Evolutionary conservation across 2,329 filamentous ascomycete species (phyloP).

Genomic region (Clathrospora elynae): DNA sequence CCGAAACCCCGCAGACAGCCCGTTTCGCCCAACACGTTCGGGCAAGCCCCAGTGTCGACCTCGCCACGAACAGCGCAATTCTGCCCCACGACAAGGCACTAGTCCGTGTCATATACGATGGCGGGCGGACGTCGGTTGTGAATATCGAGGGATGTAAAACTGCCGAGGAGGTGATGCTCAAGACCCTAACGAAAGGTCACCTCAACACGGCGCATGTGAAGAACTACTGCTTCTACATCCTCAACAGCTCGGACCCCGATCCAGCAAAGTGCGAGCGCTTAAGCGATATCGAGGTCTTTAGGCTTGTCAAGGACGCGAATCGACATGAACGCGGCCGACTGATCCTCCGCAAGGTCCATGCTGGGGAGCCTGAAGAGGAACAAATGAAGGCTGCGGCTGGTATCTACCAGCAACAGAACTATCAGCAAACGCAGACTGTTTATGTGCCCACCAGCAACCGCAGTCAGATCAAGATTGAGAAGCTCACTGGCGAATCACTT

Average conservation of each 20-base stretch:
- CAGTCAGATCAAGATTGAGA: conserved; percentile 85
- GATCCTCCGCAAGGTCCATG: conserved; percentile 90
- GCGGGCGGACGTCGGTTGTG: conserved; percentile 88
- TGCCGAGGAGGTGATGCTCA: conserved; percentile 89
- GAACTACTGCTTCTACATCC: conserved; percentile 96
- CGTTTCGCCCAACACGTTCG: conserved; percentile 72
- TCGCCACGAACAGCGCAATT: conserved; percentile 74
- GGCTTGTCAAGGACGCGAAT: conserved; percentile 84
- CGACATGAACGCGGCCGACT: conserved; percentile 87
- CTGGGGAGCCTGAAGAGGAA: conserved; percentile 83
- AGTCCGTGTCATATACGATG: conserved; percentile 91
- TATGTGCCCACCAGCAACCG: conserved; percentile 69
- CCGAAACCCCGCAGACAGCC: conserved; percentile 66
- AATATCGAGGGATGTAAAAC: conserved; percentile 91
- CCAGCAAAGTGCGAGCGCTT: conserved; percentile 80
- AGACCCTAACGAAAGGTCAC: conserved; percentile 84
- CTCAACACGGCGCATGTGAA: conserved; percentile 88
- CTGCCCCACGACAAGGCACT: conserved; percentile 85
- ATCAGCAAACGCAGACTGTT: conserved; percentile 69
- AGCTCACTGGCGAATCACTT: conserved; percentile 86
- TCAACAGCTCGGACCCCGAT: conserved; percentile 83
- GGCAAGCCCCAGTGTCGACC: conserved; percentile 83
- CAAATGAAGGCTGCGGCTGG: conserved; percentile 86
- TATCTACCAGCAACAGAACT: conserved; percentile 83
- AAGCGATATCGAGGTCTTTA: conserved; percentile 84